Base-by-base conservation (phyloP, 331 rosid genomes). In the Saraca asoca region DNA sequence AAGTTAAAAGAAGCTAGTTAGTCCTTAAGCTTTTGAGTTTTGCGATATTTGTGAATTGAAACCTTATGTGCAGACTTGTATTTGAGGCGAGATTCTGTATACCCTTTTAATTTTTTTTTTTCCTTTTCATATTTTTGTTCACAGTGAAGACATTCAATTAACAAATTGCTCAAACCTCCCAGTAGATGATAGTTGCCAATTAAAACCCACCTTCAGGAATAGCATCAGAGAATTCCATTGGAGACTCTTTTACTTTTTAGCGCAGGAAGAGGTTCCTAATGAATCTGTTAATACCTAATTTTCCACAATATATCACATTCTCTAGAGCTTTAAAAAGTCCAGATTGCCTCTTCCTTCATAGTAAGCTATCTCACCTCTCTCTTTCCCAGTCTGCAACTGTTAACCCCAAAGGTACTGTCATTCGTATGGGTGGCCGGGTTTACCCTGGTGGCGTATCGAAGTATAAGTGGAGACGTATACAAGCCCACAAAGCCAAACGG, bases 381-480 rank as follows among this genome's bases (percentile, higher is more conserved):
- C 62, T 67, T 37, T 51, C 60, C 42, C 78, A 38, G 46, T 53
- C 58, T 12, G n/a, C 51, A 35, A 31, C 65, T 19, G 19, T 54
- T 43, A 31, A 62, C 37, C 78, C 72, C 5, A 73, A 61, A 14
- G 69, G 77, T 55, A 62, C 73, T 35, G 62, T 83, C 9, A 88
- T 91, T 50, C 91, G 97, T 12, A 93, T 93, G 98, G 98, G 98
- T 20, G 97, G 97, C 7, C 69, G 98, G 64, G 90, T 95, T 2
- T 93, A 9, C 79, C 98, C 97, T 0, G 97, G 98, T 0, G 98
- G 96, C 24, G 97, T 93, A 2, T 88, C 97, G 7, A 93, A 93
- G 88, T 93, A 96, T 97, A 87, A 88, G 58, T 93, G 97, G 98
- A 93, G 86, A 77, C 82, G 90, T 45, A 93, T 93, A 97, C 98